A percentile compares a stretch with the other conserved stretches of the same genome.
Conservation (phyloP, 371 early-diverging fungal species). For the Neoconidiobolus thromboides region DNA sequence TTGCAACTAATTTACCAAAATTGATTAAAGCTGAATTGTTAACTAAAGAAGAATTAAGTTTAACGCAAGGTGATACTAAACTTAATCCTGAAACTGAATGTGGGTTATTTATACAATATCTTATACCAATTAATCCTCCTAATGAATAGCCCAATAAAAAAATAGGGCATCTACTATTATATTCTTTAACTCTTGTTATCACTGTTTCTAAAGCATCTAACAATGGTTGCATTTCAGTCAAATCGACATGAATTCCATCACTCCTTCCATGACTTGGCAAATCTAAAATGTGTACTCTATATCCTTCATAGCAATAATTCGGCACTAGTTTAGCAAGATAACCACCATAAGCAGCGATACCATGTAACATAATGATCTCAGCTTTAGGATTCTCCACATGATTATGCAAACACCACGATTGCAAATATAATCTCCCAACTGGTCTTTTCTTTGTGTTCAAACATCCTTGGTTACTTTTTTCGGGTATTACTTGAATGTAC, state of each 20-base stretch:
- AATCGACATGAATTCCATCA: slow-evolving; percentile 1
- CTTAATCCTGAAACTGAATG: background rate
- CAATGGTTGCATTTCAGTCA: background rate
- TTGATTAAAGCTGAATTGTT: background rate
- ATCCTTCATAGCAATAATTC: background rate
- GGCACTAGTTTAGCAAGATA: background rate
- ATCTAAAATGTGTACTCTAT: slow-evolving; percentile 1
- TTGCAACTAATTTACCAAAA: background rate
- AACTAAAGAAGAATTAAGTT: background rate
- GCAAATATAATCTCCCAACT: background rate
- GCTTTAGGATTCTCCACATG: background rate
- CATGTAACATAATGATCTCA: slow-evolving; percentile 1
- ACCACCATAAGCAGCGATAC: background rate
- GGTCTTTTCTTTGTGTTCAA: background rate
- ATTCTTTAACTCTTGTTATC: background rate
- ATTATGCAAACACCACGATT: background rate
- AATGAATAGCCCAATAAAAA: background rate
- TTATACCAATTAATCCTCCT: background rate
- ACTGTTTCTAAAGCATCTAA: background rate
- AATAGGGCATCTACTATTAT: background rate
- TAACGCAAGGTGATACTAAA: slow-evolving; percentile 2
- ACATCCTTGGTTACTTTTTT: no score
- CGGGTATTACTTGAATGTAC: background rate
- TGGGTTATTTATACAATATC: background rate
- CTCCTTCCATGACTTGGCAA: slow-evolving; percentile 6